Percentiles rank a stretch among this genome's conserved stretches.
Evolutionary conservation across 176 grass and related monocot genomes (phyloP).

Genomic region (Triticum aestivum): DNA sequence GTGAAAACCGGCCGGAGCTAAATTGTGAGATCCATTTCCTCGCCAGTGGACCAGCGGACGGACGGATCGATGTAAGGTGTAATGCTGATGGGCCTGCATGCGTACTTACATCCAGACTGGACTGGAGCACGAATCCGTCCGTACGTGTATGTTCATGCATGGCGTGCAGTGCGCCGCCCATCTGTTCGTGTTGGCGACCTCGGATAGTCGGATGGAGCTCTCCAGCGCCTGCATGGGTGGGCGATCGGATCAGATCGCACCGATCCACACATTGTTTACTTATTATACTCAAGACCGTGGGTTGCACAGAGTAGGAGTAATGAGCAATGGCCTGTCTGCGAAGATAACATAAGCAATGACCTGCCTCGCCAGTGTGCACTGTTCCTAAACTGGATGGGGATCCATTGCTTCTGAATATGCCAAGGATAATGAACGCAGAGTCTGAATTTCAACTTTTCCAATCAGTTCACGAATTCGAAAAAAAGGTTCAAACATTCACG

Average conservation of each 20-base stretch:
- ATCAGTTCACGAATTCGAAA: too few relatives aligned
- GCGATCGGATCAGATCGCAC: background rate
- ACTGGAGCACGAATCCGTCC: background rate
- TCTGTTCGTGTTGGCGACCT: background rate
- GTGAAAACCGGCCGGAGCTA: too few relatives aligned
- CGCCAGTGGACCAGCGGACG: too few relatives aligned
- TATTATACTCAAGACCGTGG: too few relatives aligned
- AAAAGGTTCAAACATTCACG: too few relatives aligned
- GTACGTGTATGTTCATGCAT: background rate
- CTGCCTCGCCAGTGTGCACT: background rate
- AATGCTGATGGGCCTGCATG: background rate
- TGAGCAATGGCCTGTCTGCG: background rate
- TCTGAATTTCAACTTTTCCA: too few relatives aligned
- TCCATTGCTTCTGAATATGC: too few relatives aligned
- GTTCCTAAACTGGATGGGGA: too few relatives aligned
- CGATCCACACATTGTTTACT: background rate
- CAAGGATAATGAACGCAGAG: too few relatives aligned
- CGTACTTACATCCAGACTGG: background rate
- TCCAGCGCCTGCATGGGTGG: background rate
- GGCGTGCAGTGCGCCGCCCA: slow-evolving; percentile 12
- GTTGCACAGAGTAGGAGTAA: background rate
- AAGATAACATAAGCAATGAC: background rate
- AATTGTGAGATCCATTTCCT: too few relatives aligned
- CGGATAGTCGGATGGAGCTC: background rate
- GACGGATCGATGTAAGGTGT: background rate